phyloP scores from a whole-genome alignment of 805 yeast genomes.

The Barnettozyma sp. region DNA sequence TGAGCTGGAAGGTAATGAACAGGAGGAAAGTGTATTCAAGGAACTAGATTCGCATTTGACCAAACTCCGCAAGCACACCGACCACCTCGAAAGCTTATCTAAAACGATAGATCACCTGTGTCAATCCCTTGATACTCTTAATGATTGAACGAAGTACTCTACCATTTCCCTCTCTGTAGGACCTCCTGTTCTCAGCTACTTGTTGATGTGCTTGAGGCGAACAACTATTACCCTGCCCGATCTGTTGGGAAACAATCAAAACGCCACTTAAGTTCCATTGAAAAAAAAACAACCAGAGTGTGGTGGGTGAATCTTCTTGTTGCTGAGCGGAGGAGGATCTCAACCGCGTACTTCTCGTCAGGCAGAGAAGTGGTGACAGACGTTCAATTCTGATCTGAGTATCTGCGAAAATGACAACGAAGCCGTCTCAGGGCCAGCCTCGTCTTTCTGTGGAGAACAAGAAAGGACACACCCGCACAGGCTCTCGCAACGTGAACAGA shows the following conservation, averaged over 20 bases:
- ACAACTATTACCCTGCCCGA: too few relatives aligned
- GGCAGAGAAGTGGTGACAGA: too few relatives aligned
- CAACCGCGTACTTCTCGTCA: neutral
- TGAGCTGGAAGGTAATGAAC: neutral
- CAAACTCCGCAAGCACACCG: slow-evolving; percentile 12
- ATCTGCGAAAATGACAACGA: slow-evolving; percentile 7
- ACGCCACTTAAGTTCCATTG: too few relatives aligned
- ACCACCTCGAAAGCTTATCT: slow-evolving; percentile 10
- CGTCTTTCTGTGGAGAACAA: slow-evolving; percentile 6
- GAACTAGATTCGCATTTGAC: slow-evolving; percentile 14
- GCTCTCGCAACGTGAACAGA: slow-evolving; percentile 14
- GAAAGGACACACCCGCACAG: slow-evolving; percentile 13
- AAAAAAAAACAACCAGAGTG: too few relatives aligned
- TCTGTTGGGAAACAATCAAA: too few relatives aligned
- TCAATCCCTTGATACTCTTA: neutral
- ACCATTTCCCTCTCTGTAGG: neutral
- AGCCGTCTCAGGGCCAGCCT: slow-evolving; percentile 5
- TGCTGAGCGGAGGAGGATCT: too few relatives aligned
- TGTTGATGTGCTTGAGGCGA: too few relatives aligned
- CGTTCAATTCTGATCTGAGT: neutral
- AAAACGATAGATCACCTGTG: slow-evolving; percentile 9
- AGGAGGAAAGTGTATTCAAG: slow-evolving; percentile 9
- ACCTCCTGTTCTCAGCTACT: too few relatives aligned
- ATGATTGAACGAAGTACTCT: neutral
- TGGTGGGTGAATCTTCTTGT: too few relatives aligned